Percentiles rank a stretch among this genome's conserved stretches.
phyloP scores from a whole-genome alignment of 2,329 filamentous ascomycete genomes.

The Colletotrichum aenigma region DNA sequence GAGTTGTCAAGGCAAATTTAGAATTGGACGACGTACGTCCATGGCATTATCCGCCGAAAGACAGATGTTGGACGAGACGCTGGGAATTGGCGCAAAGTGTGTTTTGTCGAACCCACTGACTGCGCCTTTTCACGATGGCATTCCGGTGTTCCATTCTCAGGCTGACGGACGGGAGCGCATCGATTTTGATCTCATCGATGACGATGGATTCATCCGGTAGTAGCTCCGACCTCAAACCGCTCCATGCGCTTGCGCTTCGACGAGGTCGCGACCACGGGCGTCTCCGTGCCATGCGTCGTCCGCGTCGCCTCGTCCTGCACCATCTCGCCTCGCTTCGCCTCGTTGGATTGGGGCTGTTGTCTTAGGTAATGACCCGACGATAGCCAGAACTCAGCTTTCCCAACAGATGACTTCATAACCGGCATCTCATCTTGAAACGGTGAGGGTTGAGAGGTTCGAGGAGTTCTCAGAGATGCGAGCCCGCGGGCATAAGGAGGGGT shows the following conservation, averaged over 20 bases:
- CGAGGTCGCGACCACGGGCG: slow-evolving; percentile 7
- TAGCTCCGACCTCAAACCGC: slow-evolving; percentile 8
- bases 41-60: not conserved
- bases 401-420: slow-evolving; percentile 2
- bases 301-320: slow-evolving; percentile 2
- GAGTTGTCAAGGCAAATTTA: not conserved
- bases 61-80: not conserved
- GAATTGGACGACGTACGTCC: not conserved
- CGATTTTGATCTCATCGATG: slow-evolving; percentile 10
- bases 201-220: slow-evolving; percentile 14
- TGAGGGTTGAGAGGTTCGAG: not conserved
- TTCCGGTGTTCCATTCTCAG: not conserved
- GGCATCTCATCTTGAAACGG: slow-evolving; percentile 15
- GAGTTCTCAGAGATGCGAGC: not conserved
- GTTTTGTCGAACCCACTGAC: not conserved
- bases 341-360: not conserved
- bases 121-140: not conserved
- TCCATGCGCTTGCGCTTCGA: slow-evolving; percentile 9
- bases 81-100: not conserved
- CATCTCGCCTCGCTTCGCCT: slow-evolving; percentile 8
- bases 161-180: not conserved
- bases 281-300: slow-evolving; percentile 15
- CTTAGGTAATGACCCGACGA: slow-evolving; percentile 10
- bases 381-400: not conserved
- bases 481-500: slow-evolving; percentile 2